phyloP scores from a whole-genome alignment of 192 early-diverging fungal species.

The Backusella liffmaniae region DNA sequence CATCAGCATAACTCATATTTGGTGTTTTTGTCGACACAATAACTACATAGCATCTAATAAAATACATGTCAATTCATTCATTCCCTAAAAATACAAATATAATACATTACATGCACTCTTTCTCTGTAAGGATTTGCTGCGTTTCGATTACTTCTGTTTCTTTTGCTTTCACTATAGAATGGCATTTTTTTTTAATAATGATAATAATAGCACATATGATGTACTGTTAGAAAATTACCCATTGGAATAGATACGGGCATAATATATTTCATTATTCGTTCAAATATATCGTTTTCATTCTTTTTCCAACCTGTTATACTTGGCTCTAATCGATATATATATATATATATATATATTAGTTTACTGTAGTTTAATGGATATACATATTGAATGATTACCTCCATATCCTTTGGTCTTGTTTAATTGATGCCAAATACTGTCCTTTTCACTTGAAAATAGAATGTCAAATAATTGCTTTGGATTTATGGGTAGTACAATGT shows the following conservation, averaged over 20 bases:
- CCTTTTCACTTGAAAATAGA: background rate
- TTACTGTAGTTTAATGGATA: background rate
- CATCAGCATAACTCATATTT: constrained; percentile 67
- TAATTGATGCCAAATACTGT: constrained; percentile 1
- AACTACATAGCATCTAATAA: constrained; percentile 40
- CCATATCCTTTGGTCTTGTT: background rate
- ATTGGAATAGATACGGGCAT: constrained; percentile 75
- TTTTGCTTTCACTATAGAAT: constrained; percentile 57
- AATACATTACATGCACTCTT: constrained; percentile 47
- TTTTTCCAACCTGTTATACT: constrained; percentile 6
- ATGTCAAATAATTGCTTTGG: background rate
- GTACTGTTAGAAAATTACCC: background rate
- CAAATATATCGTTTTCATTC: constrained; percentile 2
- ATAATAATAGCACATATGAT: background rate
- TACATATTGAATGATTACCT: background rate
- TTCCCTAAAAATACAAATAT: background rate
- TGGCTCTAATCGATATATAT: background rate
- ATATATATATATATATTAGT: background rate
- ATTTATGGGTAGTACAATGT: constrained; percentile 47
- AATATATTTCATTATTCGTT: constrained; percentile 54
- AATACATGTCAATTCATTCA: background rate
- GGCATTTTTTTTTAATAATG: background rate
- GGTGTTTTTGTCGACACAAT: constrained; percentile 49
- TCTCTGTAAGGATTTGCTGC: constrained; percentile 51
- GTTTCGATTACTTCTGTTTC: constrained; percentile 64